Evolutionary conservation across 768 basidiomycete species (phyloP).

Genomic region (Polyporus arcularius): DNA sequence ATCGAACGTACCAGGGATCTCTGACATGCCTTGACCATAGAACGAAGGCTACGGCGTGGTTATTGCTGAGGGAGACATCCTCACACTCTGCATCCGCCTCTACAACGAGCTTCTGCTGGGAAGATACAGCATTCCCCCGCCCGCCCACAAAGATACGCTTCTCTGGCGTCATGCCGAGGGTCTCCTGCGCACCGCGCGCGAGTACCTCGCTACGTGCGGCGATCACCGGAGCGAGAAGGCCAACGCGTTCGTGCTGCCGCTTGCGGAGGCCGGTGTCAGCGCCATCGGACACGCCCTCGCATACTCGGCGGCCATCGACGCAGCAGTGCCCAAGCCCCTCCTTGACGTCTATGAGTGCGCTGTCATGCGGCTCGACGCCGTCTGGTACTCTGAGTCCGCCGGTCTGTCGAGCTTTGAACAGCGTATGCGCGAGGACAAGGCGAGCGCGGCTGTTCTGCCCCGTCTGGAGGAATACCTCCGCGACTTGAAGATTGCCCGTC

Average conservation of each 20-base stretch:
- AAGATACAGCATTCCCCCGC: too few species aligned
- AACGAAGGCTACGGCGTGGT: slow-evolving; percentile 4
- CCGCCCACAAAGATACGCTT: too few species aligned
- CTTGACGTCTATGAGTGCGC: slow-evolving; percentile 20
- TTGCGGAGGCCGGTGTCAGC: slow-evolving; percentile 17
- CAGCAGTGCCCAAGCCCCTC: slow-evolving; percentile 11
- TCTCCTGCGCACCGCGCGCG: too few species aligned
- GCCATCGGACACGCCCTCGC: slow-evolving; percentile 22
- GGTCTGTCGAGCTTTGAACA: slow-evolving; percentile 9
- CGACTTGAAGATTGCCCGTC: slow-evolving; percentile 11
- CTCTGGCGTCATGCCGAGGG: too few species aligned
- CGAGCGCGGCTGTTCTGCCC: slow-evolving; percentile 9
- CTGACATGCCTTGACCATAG: too few species aligned
- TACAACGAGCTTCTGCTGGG: too few species aligned
- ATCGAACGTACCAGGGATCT: slow-evolving; percentile 2
- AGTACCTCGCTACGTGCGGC: too few species aligned
- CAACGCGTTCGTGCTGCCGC: slow-evolving; percentile 21
- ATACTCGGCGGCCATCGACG: slow-evolving; percentile 10
- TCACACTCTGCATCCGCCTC: slow-evolving; percentile 25
- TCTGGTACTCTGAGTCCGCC: slow-evolving; percentile 20
- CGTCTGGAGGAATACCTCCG: slow-evolving; percentile 13
- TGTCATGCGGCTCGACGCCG: slow-evolving; percentile 16
- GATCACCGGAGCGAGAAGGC: not conserved
- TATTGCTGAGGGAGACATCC: slow-evolving; percentile 28
- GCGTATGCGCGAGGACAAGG: slow-evolving; percentile 6